Evolutionary conservation across 768 basidiomycete species (phyloP).

Genomic region (Trametes villosa): DNA sequence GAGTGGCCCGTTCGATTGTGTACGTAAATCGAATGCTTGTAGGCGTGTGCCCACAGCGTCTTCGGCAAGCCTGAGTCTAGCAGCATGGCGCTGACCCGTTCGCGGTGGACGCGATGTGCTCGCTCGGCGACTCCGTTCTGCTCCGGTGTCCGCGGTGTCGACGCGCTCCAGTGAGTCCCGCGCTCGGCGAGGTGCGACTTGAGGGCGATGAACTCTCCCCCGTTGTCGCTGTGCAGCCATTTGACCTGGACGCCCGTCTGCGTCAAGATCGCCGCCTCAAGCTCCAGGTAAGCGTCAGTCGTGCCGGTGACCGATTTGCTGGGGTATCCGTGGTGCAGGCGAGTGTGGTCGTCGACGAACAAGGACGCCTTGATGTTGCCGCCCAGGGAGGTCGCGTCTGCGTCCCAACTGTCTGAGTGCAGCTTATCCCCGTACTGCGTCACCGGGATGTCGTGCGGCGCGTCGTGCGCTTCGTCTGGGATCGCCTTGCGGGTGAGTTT

Average conservation of each 20-base stretch:
- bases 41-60: conserved; percentile 45
- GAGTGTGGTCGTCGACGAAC: conserved; percentile 36
- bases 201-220: conserved; percentile 35
- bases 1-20: conserved; percentile 39
- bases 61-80: conserved; percentile 38
- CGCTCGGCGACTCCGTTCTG: conserved; percentile 34
- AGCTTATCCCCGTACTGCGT: too few species aligned
- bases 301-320: conserved; percentile 32
- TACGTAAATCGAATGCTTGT: conserved; percentile 41
- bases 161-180: neutral
- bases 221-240: conserved; percentile 44
- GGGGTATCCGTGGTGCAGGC: conserved; percentile 4
- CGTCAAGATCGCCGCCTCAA: conserved; percentile 38
- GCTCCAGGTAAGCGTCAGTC: conserved; percentile 40
- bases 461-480: neutral
- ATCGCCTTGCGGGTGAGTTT: conserved; percentile 16
- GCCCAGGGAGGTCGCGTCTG: conserved; percentile 33
- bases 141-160: conserved; percentile 27
- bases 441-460: too few species aligned
- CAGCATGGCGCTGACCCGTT: conserved; percentile 8
- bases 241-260: conserved; percentile 38
- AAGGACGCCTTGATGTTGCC: conserved; percentile 27
- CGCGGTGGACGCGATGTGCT: conserved; percentile 20
- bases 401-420: conserved; percentile 50
- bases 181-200: neutral